A percentile compares a stretch with the other conserved stretches of the same genome.
These are phyloP conservation scores for Suillus tomentosus DNA, from an alignment of 768 basidiomycete genomes.

Conservation along the genomic window DNA sequence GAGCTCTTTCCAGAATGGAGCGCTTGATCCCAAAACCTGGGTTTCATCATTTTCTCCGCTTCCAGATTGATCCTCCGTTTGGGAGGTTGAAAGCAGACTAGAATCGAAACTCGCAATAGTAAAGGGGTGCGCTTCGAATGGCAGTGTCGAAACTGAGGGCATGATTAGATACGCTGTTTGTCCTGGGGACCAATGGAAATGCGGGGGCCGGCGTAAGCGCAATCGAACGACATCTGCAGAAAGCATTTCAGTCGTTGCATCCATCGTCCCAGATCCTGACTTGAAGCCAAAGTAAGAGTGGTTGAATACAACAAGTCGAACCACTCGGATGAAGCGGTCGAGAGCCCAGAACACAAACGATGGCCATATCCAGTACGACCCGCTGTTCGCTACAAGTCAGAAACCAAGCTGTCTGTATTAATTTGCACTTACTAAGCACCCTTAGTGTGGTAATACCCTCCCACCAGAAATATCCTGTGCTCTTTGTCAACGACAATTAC, in stretches of 20 bases:
- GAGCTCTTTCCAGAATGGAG: conserved; percentile 36
- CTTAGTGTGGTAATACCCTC: conserved; percentile 44
- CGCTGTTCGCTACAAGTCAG: conserved; percentile 20
- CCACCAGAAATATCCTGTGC: conserved; percentile 31
- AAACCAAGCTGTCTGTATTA: conserved; percentile 15
- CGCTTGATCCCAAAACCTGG: background rate
- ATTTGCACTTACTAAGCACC: conserved; percentile 32
- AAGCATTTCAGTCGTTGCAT: conserved; percentile 42
- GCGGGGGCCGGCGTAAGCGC: conserved; percentile 39
- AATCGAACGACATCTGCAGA: conserved; percentile 46
- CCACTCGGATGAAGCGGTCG: conserved; percentile 48
- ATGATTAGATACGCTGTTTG: conserved; percentile 51
- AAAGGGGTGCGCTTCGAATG: conserved; percentile 55
- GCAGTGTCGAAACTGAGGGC: conserved; percentile 39
- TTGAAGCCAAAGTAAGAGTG: conserved; percentile 35
- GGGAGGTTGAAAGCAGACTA: background rate
- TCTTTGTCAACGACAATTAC: background rate
- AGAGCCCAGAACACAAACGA: conserved; percentile 55
- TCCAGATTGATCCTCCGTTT: conserved; percentile 1
- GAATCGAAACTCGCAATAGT: conserved; percentile 45
- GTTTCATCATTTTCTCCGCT: conserved; percentile 12
- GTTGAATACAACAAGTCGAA: conserved; percentile 46
- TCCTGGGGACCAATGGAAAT: conserved; percentile 50
- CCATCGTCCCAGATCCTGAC: conserved; percentile 24
- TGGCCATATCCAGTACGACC: conserved; percentile 46